Base-by-base conservation (phyloP, 2,329 filamentous ascomycete genomes). In the Leptographium wingfieldii region DNA sequence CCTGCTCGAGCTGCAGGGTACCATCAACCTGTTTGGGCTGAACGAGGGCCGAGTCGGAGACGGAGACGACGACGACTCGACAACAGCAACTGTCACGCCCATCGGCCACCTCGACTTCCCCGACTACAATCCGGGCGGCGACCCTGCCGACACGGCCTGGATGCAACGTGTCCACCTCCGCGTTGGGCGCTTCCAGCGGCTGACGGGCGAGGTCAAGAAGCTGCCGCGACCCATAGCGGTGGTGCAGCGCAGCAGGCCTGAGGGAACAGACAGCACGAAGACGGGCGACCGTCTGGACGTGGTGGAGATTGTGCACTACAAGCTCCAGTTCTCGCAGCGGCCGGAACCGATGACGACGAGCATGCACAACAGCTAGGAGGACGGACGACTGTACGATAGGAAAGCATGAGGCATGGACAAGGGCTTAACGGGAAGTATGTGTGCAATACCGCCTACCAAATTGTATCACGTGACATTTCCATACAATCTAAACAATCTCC, bases 91-190 rank as follows among this genome's bases (percentile, higher is more conserved):
- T 57, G 69, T 72, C 59, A 70, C 76, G 2, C 68, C 72, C 5
- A 71, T 80, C 35, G 77, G 73, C 63, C 71, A 72, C 11, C 66
- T 79, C 38, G 70, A 72, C 49, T 72, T 80, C 57, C 73, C 73
- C 6, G 76, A 89, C 66, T 90, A 92, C 70, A 77, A 82, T 58
- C 73, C 49, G n/a, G 56, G 53, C 22, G 74, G 80, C 33, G 67
- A 54, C 22, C 35, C 69, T 3, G 67, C 73, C 59, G 76, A 76
- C 54, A 85, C 82, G 0, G 81, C 80, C 11, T 96, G 92, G 92
- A 95, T 92, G 88, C 95, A 91, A 73, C 80, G 83, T 43, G 90
- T 92, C 33, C 89, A 95, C 69, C 75, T 97, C 56, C 96, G 92
- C 69, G 82, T 97, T 5, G 94, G 92, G 6, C 83, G 86, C 68